Evolutionary conservation across 2,329 filamentous ascomycete species (phyloP).

Genomic region (Claviceps capensis): DNA sequence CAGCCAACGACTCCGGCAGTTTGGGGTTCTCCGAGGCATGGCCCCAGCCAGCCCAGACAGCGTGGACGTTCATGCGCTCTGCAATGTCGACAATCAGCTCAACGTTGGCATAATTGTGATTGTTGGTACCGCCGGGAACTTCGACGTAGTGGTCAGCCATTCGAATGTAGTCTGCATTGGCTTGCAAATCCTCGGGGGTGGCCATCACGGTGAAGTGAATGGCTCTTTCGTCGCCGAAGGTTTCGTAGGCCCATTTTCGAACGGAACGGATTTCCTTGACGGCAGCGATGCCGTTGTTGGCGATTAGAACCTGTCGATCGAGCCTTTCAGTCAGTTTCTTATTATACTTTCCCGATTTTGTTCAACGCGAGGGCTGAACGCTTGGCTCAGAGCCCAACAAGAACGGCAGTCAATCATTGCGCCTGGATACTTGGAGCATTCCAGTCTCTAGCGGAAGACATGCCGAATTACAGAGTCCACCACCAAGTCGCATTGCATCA

Average conservation of each 20-base stretch:
- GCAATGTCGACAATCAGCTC: slow-evolving; percentile 98
- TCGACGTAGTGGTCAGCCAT: slow-evolving; percentile 99
- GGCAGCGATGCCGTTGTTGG: slow-evolving; percentile 98
- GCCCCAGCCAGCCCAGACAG: slow-evolving; percentile 98
- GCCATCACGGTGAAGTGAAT: slow-evolving; percentile 99
- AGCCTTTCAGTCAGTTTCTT: neutral
- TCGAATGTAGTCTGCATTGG: slow-evolving; percentile 97
- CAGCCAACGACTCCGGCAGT: slow-evolving; percentile 87
- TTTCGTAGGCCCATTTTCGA: slow-evolving; percentile 99
- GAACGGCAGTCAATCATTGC: neutral
- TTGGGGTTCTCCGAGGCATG: slow-evolving; percentile 98
- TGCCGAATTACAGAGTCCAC: neutral
- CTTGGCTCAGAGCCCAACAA: neutral
- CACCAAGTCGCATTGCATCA: neutral
- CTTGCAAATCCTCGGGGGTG: slow-evolving; percentile 90
- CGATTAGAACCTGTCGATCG: slow-evolving; percentile 69
- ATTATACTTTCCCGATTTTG: neutral
- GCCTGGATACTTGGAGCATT: neutral
- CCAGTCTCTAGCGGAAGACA: neutral
- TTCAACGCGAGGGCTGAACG: neutral
- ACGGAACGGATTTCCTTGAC: slow-evolving; percentile 99
- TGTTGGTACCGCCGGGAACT: slow-evolving; percentile 96
- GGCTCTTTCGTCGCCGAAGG: slow-evolving; percentile 92
- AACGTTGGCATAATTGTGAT: slow-evolving; percentile 99
- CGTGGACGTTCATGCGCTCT: slow-evolving; percentile 96